phyloP scores from a whole-genome alignment of 2,329 filamentous ascomycete species.

The Apiospora hydei region DNA sequence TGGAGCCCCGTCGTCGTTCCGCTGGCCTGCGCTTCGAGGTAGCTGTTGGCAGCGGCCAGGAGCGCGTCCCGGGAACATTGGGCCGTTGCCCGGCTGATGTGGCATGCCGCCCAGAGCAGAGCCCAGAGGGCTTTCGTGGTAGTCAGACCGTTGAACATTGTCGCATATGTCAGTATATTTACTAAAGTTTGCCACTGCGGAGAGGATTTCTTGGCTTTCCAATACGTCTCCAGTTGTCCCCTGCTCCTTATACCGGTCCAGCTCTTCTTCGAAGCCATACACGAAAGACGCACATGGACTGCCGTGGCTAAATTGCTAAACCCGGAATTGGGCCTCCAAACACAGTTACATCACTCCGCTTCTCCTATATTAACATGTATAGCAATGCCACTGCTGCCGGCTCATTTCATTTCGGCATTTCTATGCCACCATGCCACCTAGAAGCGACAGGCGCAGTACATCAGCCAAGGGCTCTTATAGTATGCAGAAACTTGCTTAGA shows the following conservation, averaged over 20 bases:
- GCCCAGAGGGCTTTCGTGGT: conserved; percentile 7
- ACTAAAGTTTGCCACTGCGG: neutral
- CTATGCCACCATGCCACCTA: neutral
- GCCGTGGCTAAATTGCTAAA: conserved; percentile 12
- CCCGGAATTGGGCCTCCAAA: neutral
- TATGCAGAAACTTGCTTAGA: neutral
- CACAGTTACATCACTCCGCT: conserved; percentile 16
- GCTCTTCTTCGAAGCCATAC: neutral
- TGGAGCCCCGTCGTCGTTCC: conserved; percentile 34
- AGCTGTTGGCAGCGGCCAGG: conserved; percentile 38
- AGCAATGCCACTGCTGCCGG: neutral
- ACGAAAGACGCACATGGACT: neutral
- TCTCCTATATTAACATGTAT: neutral
- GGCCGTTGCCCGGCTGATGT: conserved; percentile 26
- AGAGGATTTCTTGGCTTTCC: neutral
- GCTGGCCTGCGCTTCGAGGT: conserved; percentile 37
- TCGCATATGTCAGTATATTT: neutral
- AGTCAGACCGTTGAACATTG: neutral
- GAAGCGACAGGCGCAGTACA: neutral
- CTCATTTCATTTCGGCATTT: conserved; percentile 22
- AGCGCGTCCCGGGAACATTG: conserved; percentile 40
- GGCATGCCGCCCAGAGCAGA: neutral
- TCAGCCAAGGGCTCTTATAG: neutral
- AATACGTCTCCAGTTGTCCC: neutral
- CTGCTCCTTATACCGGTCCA: neutral